phyloP scores from a whole-genome alignment of 805 yeast species.

The Starmerella vaccinii region DNA sequence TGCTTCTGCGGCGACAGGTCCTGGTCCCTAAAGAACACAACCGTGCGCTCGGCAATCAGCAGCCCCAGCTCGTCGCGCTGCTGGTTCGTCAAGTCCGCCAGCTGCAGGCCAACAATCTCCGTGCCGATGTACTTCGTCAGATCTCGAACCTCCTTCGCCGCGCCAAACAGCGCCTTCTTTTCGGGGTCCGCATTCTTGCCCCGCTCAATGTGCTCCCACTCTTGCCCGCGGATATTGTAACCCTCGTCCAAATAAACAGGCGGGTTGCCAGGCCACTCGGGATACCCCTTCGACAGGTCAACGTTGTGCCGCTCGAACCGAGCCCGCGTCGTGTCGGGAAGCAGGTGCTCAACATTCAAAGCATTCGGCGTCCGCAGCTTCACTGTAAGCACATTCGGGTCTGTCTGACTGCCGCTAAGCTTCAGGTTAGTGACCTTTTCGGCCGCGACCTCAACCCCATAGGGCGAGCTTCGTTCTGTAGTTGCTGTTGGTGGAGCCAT shows the following conservation, averaged over 20 bases:
- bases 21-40: constrained; percentile 43
- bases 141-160: constrained; percentile 36
- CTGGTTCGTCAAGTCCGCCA: constrained; percentile 35
- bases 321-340: constrained; percentile 12
- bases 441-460: constrained; percentile 1
- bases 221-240: constrained; percentile 10
- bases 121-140: constrained; percentile 43
- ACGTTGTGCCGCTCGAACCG: constrained; percentile 13
- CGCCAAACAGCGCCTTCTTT: constrained; percentile 33
- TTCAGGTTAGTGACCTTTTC: neutral
- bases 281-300: constrained; percentile 14
- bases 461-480: neutral
- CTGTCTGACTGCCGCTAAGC: neutral
- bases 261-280: constrained; percentile 15
- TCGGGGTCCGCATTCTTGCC: constrained; percentile 17
- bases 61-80: constrained; percentile 43
- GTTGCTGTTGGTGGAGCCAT: constrained; percentile 2
- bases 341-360: constrained; percentile 1
- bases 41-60: constrained; percentile 41
- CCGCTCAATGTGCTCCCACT: constrained; percentile 15
- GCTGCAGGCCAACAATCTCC: constrained; percentile 40
- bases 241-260: constrained; percentile 16
- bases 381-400: neutral
- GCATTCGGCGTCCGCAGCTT: neutral
- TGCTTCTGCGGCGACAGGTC: constrained; percentile 38